Percentiles rank a stretch among this genome's conserved stretches.
Evolutionary conservation across 495 filamentous ascomycete genomes (phyloP).

Genomic region (Penicillium chermesinum): DNA sequence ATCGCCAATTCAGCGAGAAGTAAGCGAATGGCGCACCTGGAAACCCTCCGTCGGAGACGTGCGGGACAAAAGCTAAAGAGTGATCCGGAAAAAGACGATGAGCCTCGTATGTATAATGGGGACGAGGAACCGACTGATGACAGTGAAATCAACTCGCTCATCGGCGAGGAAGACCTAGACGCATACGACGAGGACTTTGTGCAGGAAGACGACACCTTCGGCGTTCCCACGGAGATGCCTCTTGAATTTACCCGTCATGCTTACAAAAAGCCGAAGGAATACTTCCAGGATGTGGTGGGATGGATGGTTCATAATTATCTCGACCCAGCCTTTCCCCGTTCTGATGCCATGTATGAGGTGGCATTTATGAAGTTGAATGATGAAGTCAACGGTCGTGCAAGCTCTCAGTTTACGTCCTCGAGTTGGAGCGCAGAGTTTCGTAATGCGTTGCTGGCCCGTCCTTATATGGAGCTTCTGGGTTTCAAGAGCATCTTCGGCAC

Average conservation of each 20-base stretch:
- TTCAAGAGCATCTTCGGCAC: constrained; percentile 29
- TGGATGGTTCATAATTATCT: constrained; percentile 79
- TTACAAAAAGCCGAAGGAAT: constrained; percentile 64
- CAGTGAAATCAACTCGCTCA: background rate
- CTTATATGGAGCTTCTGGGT: constrained; percentile 38
- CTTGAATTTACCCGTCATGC: constrained; percentile 64
- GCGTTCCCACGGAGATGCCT: constrained; percentile 61
- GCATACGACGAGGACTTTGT: constrained; percentile 71
- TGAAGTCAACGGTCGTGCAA: constrained; percentile 61
- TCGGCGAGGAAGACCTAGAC: constrained; percentile 42
- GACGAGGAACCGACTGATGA: constrained; percentile 7
- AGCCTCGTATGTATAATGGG: constrained; percentile 13
- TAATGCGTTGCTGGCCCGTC: constrained; percentile 60
- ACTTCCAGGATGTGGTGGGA: constrained; percentile 74
- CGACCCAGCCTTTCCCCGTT: constrained; percentile 65
- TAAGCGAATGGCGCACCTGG: constrained; percentile 42
- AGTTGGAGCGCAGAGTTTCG: constrained; percentile 67
- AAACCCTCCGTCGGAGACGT: constrained; percentile 51
- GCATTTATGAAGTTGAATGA: constrained; percentile 73
- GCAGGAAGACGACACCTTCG: constrained; percentile 61
- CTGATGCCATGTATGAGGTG: constrained; percentile 60
- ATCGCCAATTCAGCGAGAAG: constrained; percentile 38
- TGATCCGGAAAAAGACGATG: constrained; percentile 16
- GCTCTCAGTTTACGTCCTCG: constrained; percentile 67
- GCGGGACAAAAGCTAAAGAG: constrained; percentile 49